Base-by-base conservation (phyloP, 2,329 filamentous ascomycete genomes). In the Corynespora cassiicola region DNA sequence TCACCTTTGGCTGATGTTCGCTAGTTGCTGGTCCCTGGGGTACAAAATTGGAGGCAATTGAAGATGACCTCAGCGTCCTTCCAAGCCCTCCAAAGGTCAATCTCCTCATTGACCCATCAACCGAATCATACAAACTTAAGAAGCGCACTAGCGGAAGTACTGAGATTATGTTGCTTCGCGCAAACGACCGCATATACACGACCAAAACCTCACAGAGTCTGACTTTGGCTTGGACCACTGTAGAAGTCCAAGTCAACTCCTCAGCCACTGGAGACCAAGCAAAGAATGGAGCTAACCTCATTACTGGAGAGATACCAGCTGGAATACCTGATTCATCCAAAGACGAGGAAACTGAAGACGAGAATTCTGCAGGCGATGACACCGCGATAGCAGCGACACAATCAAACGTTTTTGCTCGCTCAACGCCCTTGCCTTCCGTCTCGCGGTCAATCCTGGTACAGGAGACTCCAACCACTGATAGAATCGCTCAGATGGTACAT, bases 161-260 rank as follows among this genome's bases (percentile, higher is more conserved):
- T 5, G 63, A 68, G 34, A 45, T 60, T 10, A 47, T 66, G 1
- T 39, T 68, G 3, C 40, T 68, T 21, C 57, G 65, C 6, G 41
- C 58, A 26, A 47, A 45, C 15, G 65, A 68, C 28, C 25, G 36
- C 2, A 47, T 68, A 11, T 38, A 19, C n/a, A 50, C 54, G 6
- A 18, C 52, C 3, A 39, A 18, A 4, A n/a, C 34, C 2, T n/a
- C 17, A 7, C 22, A 24, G 17, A 32, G 12, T 27, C 16, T 68
- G 5, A 47, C 19, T 6, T 55, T 58, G 24, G 31, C 20, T 3
- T 60, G 51, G 48, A 39, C 42, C 14, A 28, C 46, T 5, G 37
- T 56, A 0, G 52, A 65, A 34, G 45, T 65, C 10, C 61, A 65
- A 36, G 63, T 67, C 21, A 56, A 57, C 21, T 65, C 63, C 1